Evolutionary conservation across 2,329 filamentous ascomycete genomes (phyloP), one percentile per base, ranked within the genome.

Genomic region (Lasiodiplodia gonubiensis): DNA sequence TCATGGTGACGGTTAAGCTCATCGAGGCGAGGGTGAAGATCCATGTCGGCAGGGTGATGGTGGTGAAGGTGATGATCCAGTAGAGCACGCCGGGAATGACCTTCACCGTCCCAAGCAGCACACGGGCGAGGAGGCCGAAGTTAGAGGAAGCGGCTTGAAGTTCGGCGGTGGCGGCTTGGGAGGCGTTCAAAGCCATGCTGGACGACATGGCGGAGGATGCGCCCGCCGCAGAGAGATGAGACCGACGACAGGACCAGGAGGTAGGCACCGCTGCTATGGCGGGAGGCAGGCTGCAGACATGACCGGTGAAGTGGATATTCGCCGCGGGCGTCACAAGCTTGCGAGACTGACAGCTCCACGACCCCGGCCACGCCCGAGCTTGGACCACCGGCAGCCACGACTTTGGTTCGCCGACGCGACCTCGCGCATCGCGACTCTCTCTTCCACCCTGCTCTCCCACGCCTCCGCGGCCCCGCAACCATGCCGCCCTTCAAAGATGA

Each of bases 1-100:
- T 98, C 94, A 99, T 96, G 12, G 95, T 99, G 75, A 99, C 92
- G 0, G 95, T 99, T 83, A 97, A 84, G 79, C 92, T 97, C 70
- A 93, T 94, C 6, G 93, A 97, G 75, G 97, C 92, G 70, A 97
- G 84, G 6, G 89, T 92, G 78, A 97, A 99, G 21, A 98, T 86
- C 79, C 95, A 88, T 77, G 92, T 93, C 52, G 95, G 95, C 68
- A 97, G 79, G 18, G 92, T 96, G 72, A 98, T 93, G 30, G 94
- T 97, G 21, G 90, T 87, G 74, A 97, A 91, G 69, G 91, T 92
- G 72, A 97, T 88, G 66, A 89, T 80, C 89, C 92, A 97, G 81
- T 95, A 96, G 64, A 90, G 78, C 42, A 86, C 68, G 69, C 84
- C 83, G 53, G 88, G 88, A 63, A 90, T 78, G 67, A 87, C 81